Base-by-base conservation (phyloP, 2,329 filamentous ascomycete genomes). In the Claviceps fusiformis region DNA sequence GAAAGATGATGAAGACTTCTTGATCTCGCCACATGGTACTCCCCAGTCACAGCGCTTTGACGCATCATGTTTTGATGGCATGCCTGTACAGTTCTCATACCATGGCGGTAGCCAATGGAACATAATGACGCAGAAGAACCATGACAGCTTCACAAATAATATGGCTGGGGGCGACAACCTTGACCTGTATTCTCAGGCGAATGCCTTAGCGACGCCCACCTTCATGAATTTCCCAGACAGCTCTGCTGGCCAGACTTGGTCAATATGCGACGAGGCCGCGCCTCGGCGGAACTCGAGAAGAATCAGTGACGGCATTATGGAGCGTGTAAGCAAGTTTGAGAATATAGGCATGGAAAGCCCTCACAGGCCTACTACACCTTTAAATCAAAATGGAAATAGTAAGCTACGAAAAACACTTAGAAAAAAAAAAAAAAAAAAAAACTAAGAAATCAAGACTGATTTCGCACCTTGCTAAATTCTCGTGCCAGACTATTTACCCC, bases 281-380 rank as follows among this genome's bases (percentile, higher is more conserved):
- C 71, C 70, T 19, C 63, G 72, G 56, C 72, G 72, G 51, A 65
- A 60, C 51, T 72, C 74, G 39, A 62, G 65, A 59, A 73, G 80
- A 59, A 75, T 84, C 61, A 83, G 81, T 70, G 78, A 79, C 60
- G 79, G 77, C 27, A 82, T 84, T 63, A 68, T 81, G 68, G 79
- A 82, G 60, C 74, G 80, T 61, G 78, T 83, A 17, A 65, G 67
- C 65, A 82, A 81, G 66, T 84, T 79, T 60, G 81, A 84, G 68
- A 74, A 67, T 49, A 65, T 83, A 62, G 70, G 68, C 56, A 60
- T 72, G 50, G 74, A 77, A 50, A 69, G 63, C 48, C 58, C 67
- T 47, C 69, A 75, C 57, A 75, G 78, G 67, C 82, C 83, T 55
- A 73, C 75, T 55, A 89, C 84, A 55, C 85, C 84, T 56, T 76